Evolutionary conservation across 148 eudicot species (phyloP).

Genomic region (Chenopodium quinoa): DNA sequence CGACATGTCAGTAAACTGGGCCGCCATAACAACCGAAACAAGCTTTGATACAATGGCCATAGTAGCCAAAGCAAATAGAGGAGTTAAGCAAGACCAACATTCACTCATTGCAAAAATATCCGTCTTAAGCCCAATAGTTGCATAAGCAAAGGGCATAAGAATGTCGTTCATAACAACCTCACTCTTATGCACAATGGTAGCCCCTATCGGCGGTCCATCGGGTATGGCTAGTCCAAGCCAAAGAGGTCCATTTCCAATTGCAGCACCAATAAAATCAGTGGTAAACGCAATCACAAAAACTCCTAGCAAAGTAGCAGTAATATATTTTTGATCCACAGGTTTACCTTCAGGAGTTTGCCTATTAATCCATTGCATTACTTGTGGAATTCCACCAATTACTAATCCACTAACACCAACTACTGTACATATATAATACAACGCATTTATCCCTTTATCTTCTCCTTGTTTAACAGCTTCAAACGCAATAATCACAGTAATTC

Average conservation of each 20-base stretch:
- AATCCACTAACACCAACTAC: constrained; percentile 9
- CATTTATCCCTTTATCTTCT: constrained; percentile 34
- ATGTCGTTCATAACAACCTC: constrained; percentile 53
- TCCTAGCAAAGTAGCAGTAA: constrained; percentile 43
- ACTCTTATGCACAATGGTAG: constrained; percentile 56
- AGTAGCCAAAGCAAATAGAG: constrained; percentile 42
- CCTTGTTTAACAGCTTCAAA: constrained; percentile 70
- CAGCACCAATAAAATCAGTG: constrained; percentile 58
- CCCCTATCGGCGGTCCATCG: constrained; percentile 75
- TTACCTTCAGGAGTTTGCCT: constrained; percentile 57
- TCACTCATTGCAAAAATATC: constrained; percentile 41
- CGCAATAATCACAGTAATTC: constrained; percentile 36
- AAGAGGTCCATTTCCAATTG: constrained; percentile 68
- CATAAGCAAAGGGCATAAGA: constrained; percentile 65
- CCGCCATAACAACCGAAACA: constrained; percentile 33
- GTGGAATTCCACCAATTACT: constrained; percentile 42
- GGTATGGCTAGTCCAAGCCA: constrained; percentile 90
- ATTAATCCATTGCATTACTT: constrained; percentile 54
- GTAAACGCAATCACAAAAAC: constrained; percentile 42
- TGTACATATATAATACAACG: constrained; percentile 38
- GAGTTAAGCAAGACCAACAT: constrained; percentile 51
- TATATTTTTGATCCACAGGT: constrained; percentile 48
- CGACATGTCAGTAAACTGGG: constrained; percentile 48
- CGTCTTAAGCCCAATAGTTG: constrained; percentile 52
- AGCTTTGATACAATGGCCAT: constrained; percentile 47